A percentile compares a stretch with the other conserved stretches of the same genome.
phyloP scores from a whole-genome alignment of 768 basidiomycete genomes.

The Phanerochaete sordida region DNA sequence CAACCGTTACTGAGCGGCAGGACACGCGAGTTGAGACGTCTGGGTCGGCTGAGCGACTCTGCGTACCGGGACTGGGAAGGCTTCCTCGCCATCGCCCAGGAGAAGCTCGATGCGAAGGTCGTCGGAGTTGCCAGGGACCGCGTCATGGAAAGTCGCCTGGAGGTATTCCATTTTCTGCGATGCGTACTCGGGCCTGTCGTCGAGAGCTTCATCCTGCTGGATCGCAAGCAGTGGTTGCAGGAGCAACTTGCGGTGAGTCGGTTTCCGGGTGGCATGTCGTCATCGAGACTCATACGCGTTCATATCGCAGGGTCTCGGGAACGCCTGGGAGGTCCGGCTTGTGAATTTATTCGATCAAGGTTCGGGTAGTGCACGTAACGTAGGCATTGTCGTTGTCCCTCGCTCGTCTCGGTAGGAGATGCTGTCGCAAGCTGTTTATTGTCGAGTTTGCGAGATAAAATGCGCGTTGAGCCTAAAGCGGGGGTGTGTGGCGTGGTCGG shows the following conservation, averaged over 20 bases:
- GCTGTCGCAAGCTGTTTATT: not conserved
- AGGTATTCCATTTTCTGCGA: constrained; percentile 60
- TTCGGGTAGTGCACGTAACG: constrained; percentile 69
- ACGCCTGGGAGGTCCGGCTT: constrained; percentile 31
- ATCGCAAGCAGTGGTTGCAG: constrained; percentile 56
- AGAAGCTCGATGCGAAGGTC: constrained; percentile 10
- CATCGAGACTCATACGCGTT: not conserved
- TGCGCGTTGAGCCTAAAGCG: not conserved
- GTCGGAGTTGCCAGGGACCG: not conserved
- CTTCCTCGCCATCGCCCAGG: constrained; percentile 31
- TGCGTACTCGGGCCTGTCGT: constrained; percentile 68
- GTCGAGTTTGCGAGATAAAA: not conserved
- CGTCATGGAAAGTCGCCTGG: constrained; percentile 39
- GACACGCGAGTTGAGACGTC: constrained; percentile 21
- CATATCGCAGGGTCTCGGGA: constrained; percentile 6
- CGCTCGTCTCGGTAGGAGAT: not conserved
- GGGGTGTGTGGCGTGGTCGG: constrained; percentile 8
- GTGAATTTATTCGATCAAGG: constrained; percentile 73
- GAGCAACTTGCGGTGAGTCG: constrained; percentile 31
- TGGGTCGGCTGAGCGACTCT: constrained; percentile 50
- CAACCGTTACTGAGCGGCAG: not conserved
- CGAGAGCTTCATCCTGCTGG: constrained; percentile 62
- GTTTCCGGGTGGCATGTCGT: not conserved
- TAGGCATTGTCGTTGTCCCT: constrained; percentile 44
- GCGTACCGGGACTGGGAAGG: constrained; percentile 48